A percentile compares a stretch with the other conserved stretches of the same genome.
Conservation (phyloP, 129 eudicot genomes). For the Tanacetum coccineum region DNA sequence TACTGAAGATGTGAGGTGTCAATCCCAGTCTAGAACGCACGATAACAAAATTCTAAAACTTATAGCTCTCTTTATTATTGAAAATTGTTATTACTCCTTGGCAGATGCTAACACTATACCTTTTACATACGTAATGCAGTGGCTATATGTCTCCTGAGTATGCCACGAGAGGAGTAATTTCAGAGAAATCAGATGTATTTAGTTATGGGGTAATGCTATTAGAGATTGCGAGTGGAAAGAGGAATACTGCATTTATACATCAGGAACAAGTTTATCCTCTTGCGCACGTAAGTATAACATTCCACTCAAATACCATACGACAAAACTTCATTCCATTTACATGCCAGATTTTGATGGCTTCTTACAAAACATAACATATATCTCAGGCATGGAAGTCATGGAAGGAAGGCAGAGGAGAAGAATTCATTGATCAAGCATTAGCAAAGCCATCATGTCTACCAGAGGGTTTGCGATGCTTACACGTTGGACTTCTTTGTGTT, state of each 20-base stretch:
- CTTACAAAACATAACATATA: neutral
- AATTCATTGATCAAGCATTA: neutral
- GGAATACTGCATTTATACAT: neutral
- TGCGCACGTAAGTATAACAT: neutral
- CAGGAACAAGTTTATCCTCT: slow-evolving; percentile 1
- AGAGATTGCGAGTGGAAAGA: neutral
- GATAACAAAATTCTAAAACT: too few species aligned
- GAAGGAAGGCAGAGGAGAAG: neutral
- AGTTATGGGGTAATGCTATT: neutral
- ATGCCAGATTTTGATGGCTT: neutral
- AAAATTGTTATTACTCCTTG: neutral
- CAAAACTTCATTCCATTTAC: neutral
- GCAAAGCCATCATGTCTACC: neutral
- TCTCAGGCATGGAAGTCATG: neutral
- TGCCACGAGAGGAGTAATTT: neutral
- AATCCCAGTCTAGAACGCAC: too few species aligned
- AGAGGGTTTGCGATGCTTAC: neutral
- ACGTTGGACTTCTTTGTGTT: neutral
- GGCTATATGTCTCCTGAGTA: neutral
- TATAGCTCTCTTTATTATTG: neutral
- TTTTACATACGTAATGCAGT: neutral
- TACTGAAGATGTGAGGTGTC: too few species aligned
- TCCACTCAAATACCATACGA: too few species aligned
- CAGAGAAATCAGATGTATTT: neutral
- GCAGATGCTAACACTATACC: neutral